These are phyloP conservation scores for Chlorella sp. DNA, from an alignment of 139 green algal species.

Conservation along the genomic window DNA sequence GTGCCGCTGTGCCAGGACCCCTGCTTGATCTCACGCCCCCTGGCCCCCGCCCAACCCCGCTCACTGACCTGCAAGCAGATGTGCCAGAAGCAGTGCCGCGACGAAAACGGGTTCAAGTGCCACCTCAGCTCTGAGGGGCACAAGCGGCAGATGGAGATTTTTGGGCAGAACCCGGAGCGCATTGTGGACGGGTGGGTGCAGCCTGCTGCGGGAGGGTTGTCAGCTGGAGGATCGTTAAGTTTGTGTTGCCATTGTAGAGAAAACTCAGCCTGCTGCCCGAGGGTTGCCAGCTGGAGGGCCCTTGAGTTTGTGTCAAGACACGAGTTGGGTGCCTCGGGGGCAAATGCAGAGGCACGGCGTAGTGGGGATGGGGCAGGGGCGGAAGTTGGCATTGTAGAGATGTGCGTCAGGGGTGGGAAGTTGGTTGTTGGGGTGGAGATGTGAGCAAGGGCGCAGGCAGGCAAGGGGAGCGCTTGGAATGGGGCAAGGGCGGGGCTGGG, in stretches of 20 bases:
- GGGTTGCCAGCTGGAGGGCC: not conserved
- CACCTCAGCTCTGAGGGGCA: constrained; percentile 87
- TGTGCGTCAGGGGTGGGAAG: too few species aligned
- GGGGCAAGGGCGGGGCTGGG: too few species aligned
- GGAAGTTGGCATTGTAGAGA: too few species aligned
- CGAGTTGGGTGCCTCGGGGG: not conserved
- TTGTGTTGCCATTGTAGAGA: too few species aligned
- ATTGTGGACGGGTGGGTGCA: constrained; percentile 70
- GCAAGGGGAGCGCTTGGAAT: too few species aligned
- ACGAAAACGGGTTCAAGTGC: constrained; percentile 99
- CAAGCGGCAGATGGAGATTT: constrained; percentile 88
- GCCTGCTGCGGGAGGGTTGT: not conserved
- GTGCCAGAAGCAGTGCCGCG: constrained; percentile 97
- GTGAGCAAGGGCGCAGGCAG: too few species aligned
- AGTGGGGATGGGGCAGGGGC: too few species aligned
- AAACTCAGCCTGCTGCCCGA: too few species aligned
- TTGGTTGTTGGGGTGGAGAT: too few species aligned
- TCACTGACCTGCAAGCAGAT: constrained; percentile 75
- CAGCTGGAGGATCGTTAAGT: not conserved
- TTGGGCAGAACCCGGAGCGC: constrained; percentile 82
- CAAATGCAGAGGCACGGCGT: too few species aligned
- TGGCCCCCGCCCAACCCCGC: not conserved
- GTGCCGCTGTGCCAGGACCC: not conserved
- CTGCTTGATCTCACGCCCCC: not conserved
- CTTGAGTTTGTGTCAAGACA: not conserved